A percentile compares a stretch with the other conserved stretches of the same genome.
Evolutionary conservation across 1,284 basidiomycete genomes (phyloP).

Genomic region (Exsudoporus floridanus): DNA sequence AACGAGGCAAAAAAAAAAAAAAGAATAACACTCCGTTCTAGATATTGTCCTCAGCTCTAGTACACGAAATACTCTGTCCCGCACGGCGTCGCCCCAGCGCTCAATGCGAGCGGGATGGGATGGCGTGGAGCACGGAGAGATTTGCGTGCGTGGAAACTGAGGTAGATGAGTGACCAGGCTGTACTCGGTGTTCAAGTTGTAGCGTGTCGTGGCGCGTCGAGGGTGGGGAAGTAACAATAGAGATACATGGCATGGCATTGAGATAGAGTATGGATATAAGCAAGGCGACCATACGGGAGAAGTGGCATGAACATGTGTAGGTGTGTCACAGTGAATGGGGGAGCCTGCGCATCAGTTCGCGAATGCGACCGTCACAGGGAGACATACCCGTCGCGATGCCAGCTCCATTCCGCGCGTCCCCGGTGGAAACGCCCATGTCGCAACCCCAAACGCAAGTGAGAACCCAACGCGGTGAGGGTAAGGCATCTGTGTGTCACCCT

Average conservation of each 20-base stretch:
- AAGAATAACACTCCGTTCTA: background rate
- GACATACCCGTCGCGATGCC: slow-evolving; percentile 44
- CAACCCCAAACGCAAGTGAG: slow-evolving; percentile 44
- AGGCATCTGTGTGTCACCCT: too few species aligned
- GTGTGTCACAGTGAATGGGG: background rate
- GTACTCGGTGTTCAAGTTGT: background rate
- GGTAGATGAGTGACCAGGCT: slow-evolving; percentile 51
- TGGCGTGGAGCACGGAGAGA: slow-evolving; percentile 38
- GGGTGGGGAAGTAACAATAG: background rate
- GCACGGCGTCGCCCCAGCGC: slow-evolving; percentile 38
- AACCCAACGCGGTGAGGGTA: slow-evolving; percentile 46
- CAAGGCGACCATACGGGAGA: background rate
- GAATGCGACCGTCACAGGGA: background rate
- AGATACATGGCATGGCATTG: background rate
- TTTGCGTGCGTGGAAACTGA: slow-evolving; percentile 41
- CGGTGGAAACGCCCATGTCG: slow-evolving; percentile 44
- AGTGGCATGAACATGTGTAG: background rate
- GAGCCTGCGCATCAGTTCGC: background rate
- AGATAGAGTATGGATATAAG: background rate
- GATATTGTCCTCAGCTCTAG: slow-evolving; percentile 22
- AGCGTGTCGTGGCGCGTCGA: too few species aligned
- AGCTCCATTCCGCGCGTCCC: slow-evolving; percentile 45
- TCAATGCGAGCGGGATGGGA: slow-evolving; percentile 37
- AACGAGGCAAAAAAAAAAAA: background rate
- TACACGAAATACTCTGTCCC: slow-evolving; percentile 46